Conservation (phyloP, 1,284 basidiomycete genomes). For the Puccinia sorghi region DNA sequence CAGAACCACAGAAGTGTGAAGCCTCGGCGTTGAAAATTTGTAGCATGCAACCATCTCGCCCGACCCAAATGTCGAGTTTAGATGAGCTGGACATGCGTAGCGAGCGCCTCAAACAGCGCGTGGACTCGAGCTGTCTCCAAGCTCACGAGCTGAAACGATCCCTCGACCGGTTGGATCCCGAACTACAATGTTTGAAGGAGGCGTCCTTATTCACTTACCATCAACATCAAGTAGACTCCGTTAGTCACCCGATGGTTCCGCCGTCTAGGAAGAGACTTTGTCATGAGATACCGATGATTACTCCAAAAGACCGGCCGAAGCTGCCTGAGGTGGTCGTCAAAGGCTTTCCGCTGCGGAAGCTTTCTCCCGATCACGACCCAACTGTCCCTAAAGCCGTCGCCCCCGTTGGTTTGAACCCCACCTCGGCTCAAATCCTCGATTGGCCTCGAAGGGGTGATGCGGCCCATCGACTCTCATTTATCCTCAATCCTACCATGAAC, state of each 20-base stretch:
- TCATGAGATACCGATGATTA: conserved; percentile 7
- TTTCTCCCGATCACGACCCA: conserved; percentile 17
- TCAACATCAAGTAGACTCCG: not conserved
- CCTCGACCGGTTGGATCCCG: conserved; percentile 1
- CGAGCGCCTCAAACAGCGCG: conserved; percentile 1
- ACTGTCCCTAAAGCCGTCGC: conserved; percentile 19
- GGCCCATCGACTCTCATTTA: conserved; percentile 16
- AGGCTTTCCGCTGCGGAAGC: conserved; percentile 19
- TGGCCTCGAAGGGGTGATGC: conserved; percentile 29
- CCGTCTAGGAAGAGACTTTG: not conserved
- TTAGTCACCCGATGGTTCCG: not conserved
- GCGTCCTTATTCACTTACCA: not conserved
- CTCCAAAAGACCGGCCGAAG: conserved; percentile 15
- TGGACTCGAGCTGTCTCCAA: not conserved
- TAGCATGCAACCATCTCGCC: not conserved
- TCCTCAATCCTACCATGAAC: conserved; percentile 34
- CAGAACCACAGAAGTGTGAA: not conserved
- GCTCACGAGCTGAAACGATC: not conserved
- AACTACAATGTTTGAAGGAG: not conserved
- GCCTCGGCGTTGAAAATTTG: not conserved
- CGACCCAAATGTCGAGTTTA: not conserved
- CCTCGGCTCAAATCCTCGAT: conserved; percentile 19
- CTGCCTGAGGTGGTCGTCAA: not conserved
- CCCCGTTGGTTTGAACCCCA: conserved; percentile 24
- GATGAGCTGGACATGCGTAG: not conserved